These are phyloP conservation scores for Fusarium agapanthi DNA, from an alignment of 2,329 filamentous ascomycete species.

Conservation along the genomic window DNA sequence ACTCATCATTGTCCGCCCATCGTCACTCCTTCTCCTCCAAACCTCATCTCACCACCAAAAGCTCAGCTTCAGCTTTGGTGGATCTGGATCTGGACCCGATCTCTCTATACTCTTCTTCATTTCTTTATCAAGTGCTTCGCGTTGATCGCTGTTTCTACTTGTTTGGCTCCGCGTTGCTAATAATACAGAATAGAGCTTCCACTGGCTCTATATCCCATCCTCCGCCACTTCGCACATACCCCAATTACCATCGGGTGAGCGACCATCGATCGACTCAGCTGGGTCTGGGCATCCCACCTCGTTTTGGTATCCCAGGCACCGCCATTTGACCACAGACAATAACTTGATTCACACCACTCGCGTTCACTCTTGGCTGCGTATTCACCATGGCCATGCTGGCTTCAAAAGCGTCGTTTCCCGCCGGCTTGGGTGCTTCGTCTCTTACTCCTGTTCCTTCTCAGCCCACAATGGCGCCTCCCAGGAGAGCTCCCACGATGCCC, in stretches of 20 bases:
- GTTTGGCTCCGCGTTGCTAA: slow-evolving; percentile 31
- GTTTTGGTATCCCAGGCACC: slow-evolving; percentile 36
- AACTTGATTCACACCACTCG: not conserved
- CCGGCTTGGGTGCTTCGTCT: slow-evolving; percentile 57
- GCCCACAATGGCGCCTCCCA: slow-evolving; percentile 59
- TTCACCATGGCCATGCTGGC: slow-evolving; percentile 78
- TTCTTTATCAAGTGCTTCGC: slow-evolving; percentile 32
- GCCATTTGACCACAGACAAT: slow-evolving; percentile 15
- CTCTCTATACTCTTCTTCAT: slow-evolving; percentile 23
- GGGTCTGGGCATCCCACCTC: slow-evolving; percentile 36
- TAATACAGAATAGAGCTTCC: slow-evolving; percentile 27
- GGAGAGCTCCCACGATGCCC: slow-evolving; percentile 60
- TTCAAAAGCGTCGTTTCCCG: slow-evolving; percentile 75
- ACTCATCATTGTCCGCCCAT: slow-evolving; percentile 19
- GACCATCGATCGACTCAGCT: slow-evolving; percentile 30
- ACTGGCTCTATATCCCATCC: not conserved
- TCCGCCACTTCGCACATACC: slow-evolving; percentile 7
- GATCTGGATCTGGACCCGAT: not conserved
- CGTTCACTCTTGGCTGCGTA: not conserved
- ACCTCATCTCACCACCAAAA: slow-evolving; percentile 14
- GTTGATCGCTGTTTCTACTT: slow-evolving; percentile 40
- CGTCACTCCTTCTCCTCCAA: slow-evolving; percentile 27
- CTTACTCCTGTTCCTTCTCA: slow-evolving; percentile 59
- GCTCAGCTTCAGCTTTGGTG: slow-evolving; percentile 13
- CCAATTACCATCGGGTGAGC: slow-evolving; percentile 21